These are phyloP conservation scores for Lithocarpus polystachyus DNA, from an alignment of 306 rosid species.

Conservation along the genomic window DNA sequence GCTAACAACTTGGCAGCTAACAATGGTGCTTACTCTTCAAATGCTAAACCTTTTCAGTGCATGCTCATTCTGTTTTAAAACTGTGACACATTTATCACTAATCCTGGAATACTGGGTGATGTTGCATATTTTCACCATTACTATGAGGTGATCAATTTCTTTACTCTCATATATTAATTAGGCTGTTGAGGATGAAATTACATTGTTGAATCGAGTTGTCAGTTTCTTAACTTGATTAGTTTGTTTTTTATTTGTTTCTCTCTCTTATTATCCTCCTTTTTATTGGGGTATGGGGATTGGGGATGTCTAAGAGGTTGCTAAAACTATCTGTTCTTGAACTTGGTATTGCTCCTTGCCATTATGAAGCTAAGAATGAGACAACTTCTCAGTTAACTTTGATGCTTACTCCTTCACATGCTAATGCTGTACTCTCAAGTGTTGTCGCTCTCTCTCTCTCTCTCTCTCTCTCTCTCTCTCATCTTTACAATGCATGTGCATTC, in stretches of 20 bases:
- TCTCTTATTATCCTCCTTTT: background rate
- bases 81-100: slow-evolving; percentile 32
- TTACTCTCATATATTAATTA: slow-evolving; percentile 1
- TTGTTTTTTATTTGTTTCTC: slow-evolving; percentile 6
- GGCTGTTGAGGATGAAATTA: background rate
- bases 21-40: background rate
- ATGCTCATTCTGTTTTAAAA: slow-evolving; percentile 23
- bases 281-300: background rate
- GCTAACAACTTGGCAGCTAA: background rate
- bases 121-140: slow-evolving; percentile 73
- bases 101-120: slow-evolving; percentile 79
- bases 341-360: too few species aligned
- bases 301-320: background rate
- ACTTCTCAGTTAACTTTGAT: background rate
- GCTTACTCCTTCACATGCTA: background rate
- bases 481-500: background rate
- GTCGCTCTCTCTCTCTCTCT: background rate
- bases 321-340: background rate
- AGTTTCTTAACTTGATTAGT: background rate
- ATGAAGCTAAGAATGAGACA: background rate
- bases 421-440: background rate
- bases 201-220: background rate
- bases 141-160: slow-evolving; percentile 59
- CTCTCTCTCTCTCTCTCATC: slow-evolving; percentile 1
- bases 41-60: background rate